Evolutionary conservation across 176 grass and related monocot species (phyloP), one percentile per base, ranked within the genome.

Genomic region (Luzula sylvatica): DNA sequence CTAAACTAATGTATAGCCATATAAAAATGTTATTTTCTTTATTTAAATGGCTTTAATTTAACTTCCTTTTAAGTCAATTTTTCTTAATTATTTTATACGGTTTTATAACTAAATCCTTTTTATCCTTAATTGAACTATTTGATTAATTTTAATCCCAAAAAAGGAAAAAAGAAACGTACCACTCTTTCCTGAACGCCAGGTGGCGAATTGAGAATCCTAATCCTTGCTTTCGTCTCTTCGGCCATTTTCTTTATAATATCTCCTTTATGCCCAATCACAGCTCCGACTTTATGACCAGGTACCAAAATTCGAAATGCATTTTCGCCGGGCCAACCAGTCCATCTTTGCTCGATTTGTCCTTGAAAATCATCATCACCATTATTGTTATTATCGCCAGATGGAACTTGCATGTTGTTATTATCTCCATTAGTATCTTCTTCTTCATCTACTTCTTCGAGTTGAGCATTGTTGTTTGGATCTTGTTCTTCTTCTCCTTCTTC

Each of bases 251-350:
- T 98, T 27, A 98, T 98, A 42, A 74, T 83, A 59, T 98, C 93
- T 29, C 93, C 93, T 66, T 98, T 98, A 41, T 87, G 93, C 1
- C 93, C 93, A 66, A 98, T 98, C 23, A 98, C 51, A 17, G 80
- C 78, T 26, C 93, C 93, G 3, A 87, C 93, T 73, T 98, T 98
- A 5, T 80, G 75, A 18, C 61, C 42, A 48, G 93, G 78, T 30
- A 98, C 80, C 14, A 98, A 70, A 39, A 98, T 74, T 12, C 93
- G 77, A 49, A 98, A 92, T 42, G 86, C 86, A 54, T 73, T 78
- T 46, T 98, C 92, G 9, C 93, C 93, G 29, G 93, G 93, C 86
- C 93, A 98, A 3, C 93, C 93, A 3, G 85, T 71, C 93, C 93
- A 98, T 20, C 77, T 90, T 45, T 68, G 76, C 8, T 90, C 93